Evolutionary conservation across 495 filamentous ascomycete species (phyloP).

Genomic region (Penicillium steckii): DNA sequence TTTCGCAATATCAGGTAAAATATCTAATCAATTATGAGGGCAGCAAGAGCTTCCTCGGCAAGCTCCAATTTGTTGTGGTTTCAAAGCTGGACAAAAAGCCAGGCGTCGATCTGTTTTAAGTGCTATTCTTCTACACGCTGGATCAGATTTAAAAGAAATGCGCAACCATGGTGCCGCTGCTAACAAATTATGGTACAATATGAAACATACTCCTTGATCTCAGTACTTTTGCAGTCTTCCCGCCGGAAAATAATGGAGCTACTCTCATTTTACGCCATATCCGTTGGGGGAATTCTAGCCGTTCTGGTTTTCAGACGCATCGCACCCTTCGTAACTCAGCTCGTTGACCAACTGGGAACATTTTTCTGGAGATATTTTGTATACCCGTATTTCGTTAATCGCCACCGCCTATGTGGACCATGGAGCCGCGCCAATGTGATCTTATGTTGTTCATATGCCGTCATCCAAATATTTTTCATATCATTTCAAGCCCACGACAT

Average conservation of each 20-base stretch:
- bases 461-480: conserved; percentile 9
- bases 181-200: too few species aligned
- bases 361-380: conserved; percentile 5
- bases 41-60: too few species aligned
- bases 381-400: conserved; percentile 11
- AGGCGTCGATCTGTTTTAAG: too few species aligned
- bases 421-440: conserved; percentile 9
- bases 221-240: too few species aligned
- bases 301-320: conserved; percentile 8
- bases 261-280: conserved; percentile 11
- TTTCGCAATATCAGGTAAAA: too few species aligned
- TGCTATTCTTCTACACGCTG: too few species aligned
- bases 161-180: too few species aligned
- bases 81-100: too few species aligned
- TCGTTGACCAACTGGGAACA: conserved; percentile 3
- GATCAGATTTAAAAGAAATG: too few species aligned
- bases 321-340: background rate
- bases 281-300: conserved; percentile 4
- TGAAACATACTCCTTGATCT: too few species aligned
- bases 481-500: conserved; percentile 2
- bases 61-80: too few species aligned
- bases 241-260: conserved; percentile 8
- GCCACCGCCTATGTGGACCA: conserved; percentile 5
- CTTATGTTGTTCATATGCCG: conserved; percentile 1
- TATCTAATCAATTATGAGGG: too few species aligned